Evolutionary conservation across 306 rosid genomes (phyloP).

Genomic region (Cucumis cinereus): DNA sequence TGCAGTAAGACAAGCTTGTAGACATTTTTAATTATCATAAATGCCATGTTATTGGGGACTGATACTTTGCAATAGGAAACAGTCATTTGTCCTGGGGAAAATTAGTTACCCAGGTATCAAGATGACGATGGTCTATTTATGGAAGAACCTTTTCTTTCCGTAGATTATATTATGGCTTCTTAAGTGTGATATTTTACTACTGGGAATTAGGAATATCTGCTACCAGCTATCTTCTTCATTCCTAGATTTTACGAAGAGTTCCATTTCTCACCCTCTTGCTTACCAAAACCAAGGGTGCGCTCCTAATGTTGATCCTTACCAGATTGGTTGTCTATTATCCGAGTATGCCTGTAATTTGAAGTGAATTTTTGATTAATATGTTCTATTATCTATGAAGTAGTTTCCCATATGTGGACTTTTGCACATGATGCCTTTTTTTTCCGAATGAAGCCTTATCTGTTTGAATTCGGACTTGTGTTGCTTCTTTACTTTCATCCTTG

Average conservation of each 20-base stretch:
- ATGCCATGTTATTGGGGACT: not conserved
- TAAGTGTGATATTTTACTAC: not conserved
- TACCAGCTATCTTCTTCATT: not conserved
- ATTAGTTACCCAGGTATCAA: not conserved
- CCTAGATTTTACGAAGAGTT: not conserved
- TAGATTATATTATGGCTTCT: not conserved
- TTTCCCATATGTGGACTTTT: not conserved
- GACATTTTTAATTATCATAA: not conserved
- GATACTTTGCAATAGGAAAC: not conserved
- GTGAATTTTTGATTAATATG: not conserved
- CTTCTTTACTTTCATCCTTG: not conserved
- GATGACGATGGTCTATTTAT: not conserved
- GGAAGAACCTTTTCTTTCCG: no score
- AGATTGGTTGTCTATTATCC: not conserved
- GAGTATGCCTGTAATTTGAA: not conserved
- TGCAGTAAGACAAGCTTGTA: slow-evolving; percentile 2
- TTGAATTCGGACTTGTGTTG: not conserved
- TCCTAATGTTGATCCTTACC: not conserved
- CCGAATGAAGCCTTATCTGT: not conserved
- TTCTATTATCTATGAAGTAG: not conserved
- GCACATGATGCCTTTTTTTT: not conserved
- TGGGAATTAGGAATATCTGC: not conserved
- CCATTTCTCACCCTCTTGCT: not conserved
- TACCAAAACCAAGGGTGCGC: not conserved
- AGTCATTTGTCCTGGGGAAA: not conserved